A percentile compares a stretch with the other conserved stretches of the same genome.
Evolutionary conservation across 192 early-diverging fungal species (phyloP).

Genomic region (Phlyctochytrium arcticum): DNA sequence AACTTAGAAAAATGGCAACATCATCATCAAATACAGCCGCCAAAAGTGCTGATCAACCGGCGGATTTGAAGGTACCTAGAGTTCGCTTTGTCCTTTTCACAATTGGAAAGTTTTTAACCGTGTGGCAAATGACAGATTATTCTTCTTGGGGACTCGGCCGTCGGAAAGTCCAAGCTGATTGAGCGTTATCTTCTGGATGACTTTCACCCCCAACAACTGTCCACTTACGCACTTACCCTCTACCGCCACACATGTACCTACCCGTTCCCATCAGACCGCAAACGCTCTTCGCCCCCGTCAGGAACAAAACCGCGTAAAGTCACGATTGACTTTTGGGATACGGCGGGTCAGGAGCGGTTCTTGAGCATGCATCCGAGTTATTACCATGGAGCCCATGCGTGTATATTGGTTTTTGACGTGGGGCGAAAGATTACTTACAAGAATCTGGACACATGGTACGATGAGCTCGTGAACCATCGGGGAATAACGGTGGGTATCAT

Average conservation of each 20-base stretch:
- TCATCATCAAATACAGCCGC: too few species aligned
- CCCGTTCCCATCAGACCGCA: slow-evolving; percentile 17
- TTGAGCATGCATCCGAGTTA: slow-evolving; percentile 54
- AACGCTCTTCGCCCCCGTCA: not conserved
- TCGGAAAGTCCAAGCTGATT: slow-evolving; percentile 59
- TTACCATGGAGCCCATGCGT: slow-evolving; percentile 49
- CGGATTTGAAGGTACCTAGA: not conserved
- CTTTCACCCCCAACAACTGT: slow-evolving; percentile 50
- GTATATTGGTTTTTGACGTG: slow-evolving; percentile 53
- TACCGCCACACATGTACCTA: slow-evolving; percentile 41
- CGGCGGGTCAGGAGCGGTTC: slow-evolving; percentile 61
- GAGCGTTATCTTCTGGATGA: slow-evolving; percentile 56
- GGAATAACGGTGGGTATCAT: not conserved
- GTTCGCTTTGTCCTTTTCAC: too few species aligned
- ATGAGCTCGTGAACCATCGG: slow-evolving; percentile 33
- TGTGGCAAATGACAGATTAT: slow-evolving; percentile 40
- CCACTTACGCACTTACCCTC: slow-evolving; percentile 55
- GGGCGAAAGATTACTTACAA: slow-evolving; percentile 63
- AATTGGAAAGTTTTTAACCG: not conserved
- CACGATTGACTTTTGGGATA: slow-evolving; percentile 54
- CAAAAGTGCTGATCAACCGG: not conserved
- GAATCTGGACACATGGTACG: slow-evolving; percentile 57
- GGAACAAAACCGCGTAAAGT: slow-evolving; percentile 14
- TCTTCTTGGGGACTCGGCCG: slow-evolving; percentile 57
- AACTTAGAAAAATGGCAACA: too few species aligned